A percentile compares a stretch with the other conserved stretches of the same genome.
Evolutionary conservation across 78 protist species (phyloP).

Genomic region (Speleostelium caveatum): DNA sequence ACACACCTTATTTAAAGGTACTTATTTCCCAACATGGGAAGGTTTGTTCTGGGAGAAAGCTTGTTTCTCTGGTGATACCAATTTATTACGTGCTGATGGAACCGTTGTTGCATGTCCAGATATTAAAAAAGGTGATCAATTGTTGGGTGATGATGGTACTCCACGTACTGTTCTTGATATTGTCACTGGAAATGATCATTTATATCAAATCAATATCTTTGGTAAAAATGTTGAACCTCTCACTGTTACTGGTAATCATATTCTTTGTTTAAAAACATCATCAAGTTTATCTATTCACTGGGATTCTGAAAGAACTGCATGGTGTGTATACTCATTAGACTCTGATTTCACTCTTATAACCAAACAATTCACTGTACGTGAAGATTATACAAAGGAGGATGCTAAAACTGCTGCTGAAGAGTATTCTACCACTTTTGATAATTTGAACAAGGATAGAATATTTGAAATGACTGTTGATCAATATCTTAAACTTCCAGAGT

Average conservation of each 20-base stretch:
- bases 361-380: slow-evolving; percentile 9
- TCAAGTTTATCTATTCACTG: background rate
- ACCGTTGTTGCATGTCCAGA: background rate
- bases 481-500: background rate
- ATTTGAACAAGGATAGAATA: background rate
- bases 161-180: slow-evolving; percentile 9
- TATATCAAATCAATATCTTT: background rate
- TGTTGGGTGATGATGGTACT: slow-evolving; percentile 27
- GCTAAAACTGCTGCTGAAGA: background rate
- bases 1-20: slow-evolving; percentile 99
- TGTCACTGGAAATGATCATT: background rate
- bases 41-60: slow-evolving; percentile 99
- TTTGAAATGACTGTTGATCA: background rate
- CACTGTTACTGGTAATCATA: background rate
- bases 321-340: background rate
- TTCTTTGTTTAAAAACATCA: background rate
- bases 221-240: background rate
- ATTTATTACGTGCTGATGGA: slow-evolving; percentile 4
- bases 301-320: background rate
- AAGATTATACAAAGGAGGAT: background rate
- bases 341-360: background rate
- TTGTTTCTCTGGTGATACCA: slow-evolving; percentile 79
- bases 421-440: background rate
- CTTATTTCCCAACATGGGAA: slow-evolving; percentile 99
- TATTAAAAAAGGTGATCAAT: background rate